These are phyloP conservation scores for Craspedostauros australis DNA, from an alignment of 108 stramenopile genomes.

Conservation along the genomic window DNA sequence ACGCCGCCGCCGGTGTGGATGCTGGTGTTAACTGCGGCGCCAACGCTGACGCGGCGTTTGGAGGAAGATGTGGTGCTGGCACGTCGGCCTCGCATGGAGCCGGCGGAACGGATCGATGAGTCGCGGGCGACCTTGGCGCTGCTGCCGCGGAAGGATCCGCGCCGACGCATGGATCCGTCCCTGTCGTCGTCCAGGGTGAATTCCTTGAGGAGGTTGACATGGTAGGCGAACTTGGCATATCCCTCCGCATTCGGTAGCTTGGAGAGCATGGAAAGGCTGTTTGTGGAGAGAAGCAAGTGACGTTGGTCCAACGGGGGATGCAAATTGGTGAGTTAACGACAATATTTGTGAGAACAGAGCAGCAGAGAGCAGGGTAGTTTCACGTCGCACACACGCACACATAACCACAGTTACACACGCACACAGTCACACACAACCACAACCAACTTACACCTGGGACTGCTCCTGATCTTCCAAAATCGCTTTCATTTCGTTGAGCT, in stretches of 20 bases:
- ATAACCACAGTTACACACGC: not conserved
- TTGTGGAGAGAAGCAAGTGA: not conserved
- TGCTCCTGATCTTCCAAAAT: conserved; percentile 27
- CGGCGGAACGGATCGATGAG: conserved; percentile 7
- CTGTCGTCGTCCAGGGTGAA: conserved; percentile 23
- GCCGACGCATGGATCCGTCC: not conserved
- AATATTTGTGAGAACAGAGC: too few relatives aligned
- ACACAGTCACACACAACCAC: not conserved
- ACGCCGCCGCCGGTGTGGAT: too few relatives aligned
- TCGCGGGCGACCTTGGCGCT: conserved; percentile 1
- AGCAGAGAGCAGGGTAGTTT: not conserved
- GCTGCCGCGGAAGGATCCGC: conserved; percentile 8
- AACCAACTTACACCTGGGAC: conserved; percentile 27
- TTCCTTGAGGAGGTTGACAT: conserved; percentile 51
- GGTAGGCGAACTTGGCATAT: conserved; percentile 72
- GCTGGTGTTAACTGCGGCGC: too few relatives aligned
- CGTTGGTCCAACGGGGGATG: not conserved
- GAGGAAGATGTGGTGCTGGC: too few relatives aligned
- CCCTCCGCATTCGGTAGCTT: conserved; percentile 30
- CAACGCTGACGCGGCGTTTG: too few relatives aligned
- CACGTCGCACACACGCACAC: not conserved
- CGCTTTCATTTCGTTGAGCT: conserved; percentile 20
- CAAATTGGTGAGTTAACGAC: not conserved
- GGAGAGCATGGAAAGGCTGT: conserved; percentile 39
- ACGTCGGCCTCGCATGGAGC: conserved; percentile 8